Evolutionary conservation across 2,329 filamentous ascomycete species (phyloP).

Genomic region (Alternaria postmessia): DNA sequence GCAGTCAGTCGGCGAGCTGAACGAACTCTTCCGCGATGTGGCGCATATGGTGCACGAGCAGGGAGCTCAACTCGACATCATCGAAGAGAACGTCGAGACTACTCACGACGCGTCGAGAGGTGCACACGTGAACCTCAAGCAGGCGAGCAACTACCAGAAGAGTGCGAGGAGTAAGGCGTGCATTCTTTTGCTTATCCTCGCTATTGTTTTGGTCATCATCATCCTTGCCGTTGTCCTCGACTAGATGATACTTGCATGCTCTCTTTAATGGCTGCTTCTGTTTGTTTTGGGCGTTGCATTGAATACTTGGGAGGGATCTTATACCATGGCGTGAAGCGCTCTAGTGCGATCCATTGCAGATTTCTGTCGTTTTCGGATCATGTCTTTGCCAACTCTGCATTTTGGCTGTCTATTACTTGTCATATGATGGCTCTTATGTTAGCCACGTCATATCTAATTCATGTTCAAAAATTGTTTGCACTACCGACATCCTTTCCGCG

Average conservation of each 20-base stretch:
- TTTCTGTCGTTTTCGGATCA: not conserved
- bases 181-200: slow-evolving; percentile 86
- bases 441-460: not conserved
- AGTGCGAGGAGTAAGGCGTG: slow-evolving; percentile 94
- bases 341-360: slow-evolving; percentile 3
- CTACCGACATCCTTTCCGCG: too few relatives aligned
- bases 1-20: slow-evolving; percentile 92
- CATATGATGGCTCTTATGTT: not conserved
- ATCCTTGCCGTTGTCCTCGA: slow-evolving; percentile 85
- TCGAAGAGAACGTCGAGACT: slow-evolving; percentile 86
- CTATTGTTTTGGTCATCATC: slow-evolving; percentile 88
- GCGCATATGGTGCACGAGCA: slow-evolving; percentile 96
- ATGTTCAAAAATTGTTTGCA: not conserved
- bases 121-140: slow-evolving; percentile 84
- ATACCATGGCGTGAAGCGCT: slow-evolving; percentile 19
- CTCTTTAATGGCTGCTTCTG: not conserved
- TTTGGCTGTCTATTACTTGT: not conserved
- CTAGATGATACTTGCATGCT: slow-evolving; percentile 49
- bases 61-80: slow-evolving; percentile 85
- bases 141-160: slow-evolving; percentile 92
- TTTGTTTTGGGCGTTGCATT: slow-evolving; percentile 17
- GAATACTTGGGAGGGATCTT: slow-evolving; percentile 10
- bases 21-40: slow-evolving; percentile 97
- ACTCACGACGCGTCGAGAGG: slow-evolving; percentile 82
- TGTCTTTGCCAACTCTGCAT: not conserved